Evolutionary conservation across 441 rosid genomes (phyloP), one percentile per base, ranked within the genome.

Genomic region (Euphorbia celastroides): DNA sequence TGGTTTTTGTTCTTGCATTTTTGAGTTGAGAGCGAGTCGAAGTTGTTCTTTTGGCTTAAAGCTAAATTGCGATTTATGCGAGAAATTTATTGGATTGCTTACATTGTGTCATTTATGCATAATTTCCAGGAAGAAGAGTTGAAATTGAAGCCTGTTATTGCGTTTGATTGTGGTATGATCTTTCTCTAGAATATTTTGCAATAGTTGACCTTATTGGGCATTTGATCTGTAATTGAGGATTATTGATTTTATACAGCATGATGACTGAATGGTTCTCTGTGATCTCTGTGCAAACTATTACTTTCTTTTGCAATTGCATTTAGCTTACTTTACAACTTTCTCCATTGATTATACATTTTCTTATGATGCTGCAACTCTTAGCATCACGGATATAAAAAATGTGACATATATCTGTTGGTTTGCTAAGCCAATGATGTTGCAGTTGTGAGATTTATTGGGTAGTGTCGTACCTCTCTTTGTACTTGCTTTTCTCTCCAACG

Each of bases 91-190:
- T 10, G 27, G 62, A 60, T 52, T 12, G 7, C 34, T 56, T 30
- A 34, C 27, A 65, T 36, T 23, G 36, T 26, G 46, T 66, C 48
- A 3, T 32, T 67, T 50, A 69, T 71, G 31, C 52, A 56, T 44
- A 17, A 63, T 75, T 71, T 78, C 61, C 89, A 92, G 99, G 99
- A 89, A 60, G 93, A 88, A 78, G 98, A 89, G 76, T 80, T 94
- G 70, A 94, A 89, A 78, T 44, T 94, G 87, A 94, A 87, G 93
- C 98, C 99, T 65, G 91, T 92, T 54, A 76, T 86, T 68, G 87
- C 94, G 26, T 92, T 94, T 81, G 99, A 94, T 78, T 88, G 91
- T 62, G 97, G 98, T 94, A 87, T 44, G 83, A 74, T 61, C 60
- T 78, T 63, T 61, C 8, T 32, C 71, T 62, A 25, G 52, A 57